Conservation (phyloP, 1,139 yeast species). For the Nakaseomyces delphensis region DNA sequence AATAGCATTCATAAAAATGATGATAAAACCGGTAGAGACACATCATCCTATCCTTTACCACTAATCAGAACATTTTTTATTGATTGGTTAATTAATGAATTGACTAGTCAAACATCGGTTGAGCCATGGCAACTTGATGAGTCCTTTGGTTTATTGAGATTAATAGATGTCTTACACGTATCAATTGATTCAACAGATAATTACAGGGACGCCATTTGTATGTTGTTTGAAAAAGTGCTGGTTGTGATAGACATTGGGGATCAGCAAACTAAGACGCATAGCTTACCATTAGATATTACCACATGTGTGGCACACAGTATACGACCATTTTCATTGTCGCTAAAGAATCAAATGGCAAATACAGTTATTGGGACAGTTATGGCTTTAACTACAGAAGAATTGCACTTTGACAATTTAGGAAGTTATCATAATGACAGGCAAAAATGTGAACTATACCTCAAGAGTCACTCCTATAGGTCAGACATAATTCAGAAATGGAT, state of each 20-base stretch:
- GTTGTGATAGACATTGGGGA: conserved; percentile 14
- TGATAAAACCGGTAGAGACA: not conserved
- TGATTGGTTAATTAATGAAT: conserved; percentile 16
- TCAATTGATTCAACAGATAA: conserved; percentile 15
- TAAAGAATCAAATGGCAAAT: not conserved
- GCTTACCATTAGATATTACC: not conserved
- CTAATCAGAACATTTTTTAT: conserved; percentile 24
- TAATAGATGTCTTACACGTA: conserved; percentile 24
- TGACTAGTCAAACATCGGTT: conserved; percentile 9
- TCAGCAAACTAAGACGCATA: conserved; percentile 1
- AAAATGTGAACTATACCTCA: not conserved
- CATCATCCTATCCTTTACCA: conserved; percentile 16
- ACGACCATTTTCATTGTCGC: not conserved
- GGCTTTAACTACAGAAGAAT: conserved; percentile 11
- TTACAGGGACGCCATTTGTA: conserved; percentile 22
- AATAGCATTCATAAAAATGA: too few species aligned
- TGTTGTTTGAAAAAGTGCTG: conserved; percentile 23
- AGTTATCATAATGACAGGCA: not conserved
- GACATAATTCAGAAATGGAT: conserved; percentile 24
- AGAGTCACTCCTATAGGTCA: not conserved
- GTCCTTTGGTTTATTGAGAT: conserved; percentile 24
- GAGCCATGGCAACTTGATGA: conserved; percentile 21
- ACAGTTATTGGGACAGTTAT: conserved; percentile 11
- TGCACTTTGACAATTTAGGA: conserved; percentile 12
- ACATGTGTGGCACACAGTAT: not conserved